Evolutionary conservation across 2,329 filamentous ascomycete genomes (phyloP), one percentile per base, ranked within the genome.

Genomic region (Zymoseptoria pseudotritici): DNA sequence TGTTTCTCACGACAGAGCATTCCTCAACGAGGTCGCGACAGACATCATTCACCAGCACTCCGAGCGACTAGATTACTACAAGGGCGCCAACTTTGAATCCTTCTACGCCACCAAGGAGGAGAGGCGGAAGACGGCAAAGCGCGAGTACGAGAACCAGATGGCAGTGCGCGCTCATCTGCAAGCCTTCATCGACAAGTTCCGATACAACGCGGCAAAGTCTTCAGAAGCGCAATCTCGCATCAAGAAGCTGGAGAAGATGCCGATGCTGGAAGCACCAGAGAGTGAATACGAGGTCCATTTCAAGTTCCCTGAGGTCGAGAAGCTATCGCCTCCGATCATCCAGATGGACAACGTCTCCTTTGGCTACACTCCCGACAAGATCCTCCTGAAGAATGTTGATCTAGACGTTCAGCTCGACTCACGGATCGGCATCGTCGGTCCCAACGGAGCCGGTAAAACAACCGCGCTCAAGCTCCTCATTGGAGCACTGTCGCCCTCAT

Each of bases 41-140:
- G 94, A 99, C 76, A 99, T 99, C 71, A 91, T 99, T 61, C 93
- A 99, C 74, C 94, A 99, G 74, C 94, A 99, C 77, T 97, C 93
- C 0, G 90, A 97, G 75, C 86, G 94, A 61, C 84, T 99, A 59
- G 94, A 99, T 79, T 99, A 99, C 84, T 99, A 99, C 83, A 91
- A 95, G 72, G 89, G 94, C 58, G 91, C 92, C 71, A 97, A 97
- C 78, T 99, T 97, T 69, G 81, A 96, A 72, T 89, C 90, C 49
- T 97, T 97, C 82, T 99, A 99, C 74, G 91, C 92, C 7, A 97
- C 94, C 21, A 94, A 91, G 72, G 94, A 99, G 76, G 94, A 99
- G 77, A 87, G 94, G 65, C 89, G 93, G 74, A 99, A 99, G 86
- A 92, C 90, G 53, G 91, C 92, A 51, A 93, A 94, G 82, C 88